Evolutionary conservation across 2,329 filamentous ascomycete genomes (phyloP).

Genomic region (Trichoderma endophyticum): DNA sequence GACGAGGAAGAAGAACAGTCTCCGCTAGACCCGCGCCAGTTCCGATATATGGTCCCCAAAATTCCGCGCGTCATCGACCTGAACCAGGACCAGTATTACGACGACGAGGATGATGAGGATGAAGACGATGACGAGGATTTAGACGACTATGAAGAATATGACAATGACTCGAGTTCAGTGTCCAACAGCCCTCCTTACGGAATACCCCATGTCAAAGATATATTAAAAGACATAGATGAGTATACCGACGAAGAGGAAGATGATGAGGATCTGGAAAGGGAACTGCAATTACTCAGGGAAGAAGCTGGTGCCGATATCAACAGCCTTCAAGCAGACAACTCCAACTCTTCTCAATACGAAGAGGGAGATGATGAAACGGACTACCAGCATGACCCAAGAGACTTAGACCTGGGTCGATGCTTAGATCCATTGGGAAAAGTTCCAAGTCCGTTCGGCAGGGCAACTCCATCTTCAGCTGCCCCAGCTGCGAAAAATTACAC

Average conservation of each 20-base stretch:
- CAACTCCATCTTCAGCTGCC: not conserved
- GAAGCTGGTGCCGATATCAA: not conserved
- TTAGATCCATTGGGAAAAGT: not conserved
- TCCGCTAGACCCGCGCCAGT: not conserved
- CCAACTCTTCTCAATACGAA: slow-evolving; percentile 14
- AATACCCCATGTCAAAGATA: not conserved
- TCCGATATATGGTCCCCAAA: not conserved
- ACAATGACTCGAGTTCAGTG: not conserved
- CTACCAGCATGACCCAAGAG: slow-evolving; percentile 20
- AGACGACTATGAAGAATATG: slow-evolving; percentile 4
- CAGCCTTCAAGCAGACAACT: not conserved
- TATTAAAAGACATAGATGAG: not conserved
- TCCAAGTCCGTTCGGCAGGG: not conserved
- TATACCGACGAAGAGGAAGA: not conserved
- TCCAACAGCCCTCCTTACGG: not conserved
- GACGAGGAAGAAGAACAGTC: slow-evolving; percentile 34
- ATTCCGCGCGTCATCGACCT: slow-evolving; percentile 26
- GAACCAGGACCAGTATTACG: not conserved
- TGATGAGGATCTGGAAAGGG: slow-evolving; percentile 4
- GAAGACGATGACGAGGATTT: slow-evolving; percentile 22
- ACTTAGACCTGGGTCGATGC: slow-evolving; percentile 23
- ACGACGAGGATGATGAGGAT: slow-evolving; percentile 24
- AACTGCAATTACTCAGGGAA: not conserved
- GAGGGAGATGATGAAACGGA: slow-evolving; percentile 22
- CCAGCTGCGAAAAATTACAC: not conserved